These are phyloP conservation scores for Castanopsis chinensis DNA, from an alignment of 306 rosid genomes.

Conservation along the genomic window DNA sequence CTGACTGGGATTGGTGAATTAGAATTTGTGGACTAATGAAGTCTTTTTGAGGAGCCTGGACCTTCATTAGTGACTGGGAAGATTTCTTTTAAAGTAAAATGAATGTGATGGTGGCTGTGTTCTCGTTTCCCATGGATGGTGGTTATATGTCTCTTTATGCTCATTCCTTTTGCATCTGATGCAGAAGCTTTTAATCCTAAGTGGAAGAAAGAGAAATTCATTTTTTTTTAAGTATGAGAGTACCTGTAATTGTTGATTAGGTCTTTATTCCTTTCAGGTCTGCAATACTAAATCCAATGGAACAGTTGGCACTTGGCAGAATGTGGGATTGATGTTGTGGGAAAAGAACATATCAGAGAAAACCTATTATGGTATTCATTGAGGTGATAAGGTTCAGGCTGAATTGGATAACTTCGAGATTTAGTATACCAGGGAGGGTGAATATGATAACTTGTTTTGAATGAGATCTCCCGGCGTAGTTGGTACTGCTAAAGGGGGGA, in stretches of 20 bases:
- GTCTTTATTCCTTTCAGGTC: too few species aligned
- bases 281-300: neutral
- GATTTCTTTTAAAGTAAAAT: neutral
- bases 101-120: neutral
- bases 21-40: too few species aligned
- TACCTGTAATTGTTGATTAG: neutral
- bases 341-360: too few species aligned
- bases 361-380: too few species aligned
- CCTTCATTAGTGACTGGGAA: neutral
- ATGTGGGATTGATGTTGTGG: neutral
- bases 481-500: too few species aligned
- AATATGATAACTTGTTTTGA: neutral
- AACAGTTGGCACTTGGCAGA: neutral
- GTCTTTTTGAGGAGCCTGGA: neutral
- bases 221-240: neutral
- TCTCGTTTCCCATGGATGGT: neutral
- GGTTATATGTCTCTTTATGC: neutral
- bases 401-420: neutral
- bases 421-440: neutral
- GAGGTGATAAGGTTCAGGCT: too few species aligned
- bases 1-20: too few species aligned
- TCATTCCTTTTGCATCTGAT: neutral
- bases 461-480: neutral
- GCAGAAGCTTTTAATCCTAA: neutral
- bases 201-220: neutral